Percentiles rank a stretch among this genome's conserved stretches.
Conservation (phyloP, 805 yeast genomes). For the Candida xyloterini region DNA sequence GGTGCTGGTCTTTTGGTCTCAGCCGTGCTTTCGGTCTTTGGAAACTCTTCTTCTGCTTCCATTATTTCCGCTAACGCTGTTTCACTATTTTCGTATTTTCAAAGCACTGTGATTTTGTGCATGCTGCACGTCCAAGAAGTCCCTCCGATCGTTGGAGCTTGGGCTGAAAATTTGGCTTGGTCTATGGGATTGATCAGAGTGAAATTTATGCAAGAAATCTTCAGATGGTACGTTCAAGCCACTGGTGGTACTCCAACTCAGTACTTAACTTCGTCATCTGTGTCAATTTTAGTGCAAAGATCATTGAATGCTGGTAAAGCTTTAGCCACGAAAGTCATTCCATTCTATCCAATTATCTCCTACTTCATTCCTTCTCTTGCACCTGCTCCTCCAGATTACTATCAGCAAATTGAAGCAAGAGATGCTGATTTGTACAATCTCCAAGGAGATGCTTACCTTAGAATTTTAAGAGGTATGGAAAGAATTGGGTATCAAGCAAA, state of each 20-base stretch:
- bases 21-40: conserved; percentile 79
- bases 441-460: conserved; percentile 53
- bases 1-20: conserved; percentile 83
- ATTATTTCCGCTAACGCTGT: conserved; percentile 85
- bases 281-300: conserved; percentile 74
- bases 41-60: conserved; percentile 86
- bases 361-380: conserved; percentile 21
- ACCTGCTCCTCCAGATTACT: conserved; percentile 1
- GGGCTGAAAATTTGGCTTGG: conserved; percentile 94
- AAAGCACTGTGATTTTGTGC: conserved; percentile 75
- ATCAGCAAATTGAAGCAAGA: conserved; percentile 16
- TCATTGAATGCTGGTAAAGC: conserved; percentile 34
- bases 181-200: conserved; percentile 86
- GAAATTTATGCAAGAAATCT: conserved; percentile 77
- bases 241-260: conserved; percentile 86
- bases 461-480: conserved; percentile 81
- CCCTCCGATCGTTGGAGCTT: conserved; percentile 90
- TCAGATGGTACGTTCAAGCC: conserved; percentile 80
- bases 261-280: conserved; percentile 57
- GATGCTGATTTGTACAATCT: conserved; percentile 34
- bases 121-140: conserved; percentile 84
- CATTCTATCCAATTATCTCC: conserved; percentile 17
- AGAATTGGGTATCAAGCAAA: conserved; percentile 73
- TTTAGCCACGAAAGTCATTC: conserved; percentile 14
- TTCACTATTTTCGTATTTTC: conserved; percentile 82